Conservation (phyloP, 148 eudicot species). For the Nepenthes gracilis region DNA sequence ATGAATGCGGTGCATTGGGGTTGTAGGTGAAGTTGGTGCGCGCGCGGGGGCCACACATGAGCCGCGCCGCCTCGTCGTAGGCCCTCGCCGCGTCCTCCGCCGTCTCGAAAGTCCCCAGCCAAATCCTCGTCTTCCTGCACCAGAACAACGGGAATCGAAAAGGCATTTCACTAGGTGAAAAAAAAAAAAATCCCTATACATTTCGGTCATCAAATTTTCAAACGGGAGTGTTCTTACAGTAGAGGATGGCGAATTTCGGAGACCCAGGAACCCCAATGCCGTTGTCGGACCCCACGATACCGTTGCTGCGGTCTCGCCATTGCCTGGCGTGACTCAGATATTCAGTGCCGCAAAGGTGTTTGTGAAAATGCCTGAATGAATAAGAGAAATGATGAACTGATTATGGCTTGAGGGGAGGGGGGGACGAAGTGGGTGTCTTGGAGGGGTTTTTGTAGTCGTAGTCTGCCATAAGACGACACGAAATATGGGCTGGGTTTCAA, state of each 20-base stretch:
- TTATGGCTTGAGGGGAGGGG: too few relatives aligned
- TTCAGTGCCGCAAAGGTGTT: too few relatives aligned
- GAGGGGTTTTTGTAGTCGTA: too few relatives aligned
- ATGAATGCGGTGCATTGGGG: slow-evolving; percentile 37
- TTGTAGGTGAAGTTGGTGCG: slow-evolving; percentile 70
- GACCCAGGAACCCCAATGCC: slow-evolving; percentile 97
- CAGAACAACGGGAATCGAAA: neutral
- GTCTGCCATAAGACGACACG: too few relatives aligned
- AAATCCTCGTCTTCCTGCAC: slow-evolving; percentile 69
- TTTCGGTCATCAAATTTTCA: neutral
- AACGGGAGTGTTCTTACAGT: slow-evolving; percentile 27
- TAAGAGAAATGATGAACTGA: too few relatives aligned
- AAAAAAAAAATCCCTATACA: neutral
- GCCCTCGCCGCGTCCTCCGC: slow-evolving; percentile 83
- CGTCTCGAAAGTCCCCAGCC: slow-evolving; percentile 76
- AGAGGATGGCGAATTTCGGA: slow-evolving; percentile 84
- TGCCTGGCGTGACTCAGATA: neutral
- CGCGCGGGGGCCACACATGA: slow-evolving; percentile 73
- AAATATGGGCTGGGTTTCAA: too few relatives aligned
- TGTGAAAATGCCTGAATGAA: too few relatives aligned
- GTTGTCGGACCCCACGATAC: slow-evolving; percentile 64
- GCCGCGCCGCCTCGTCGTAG: slow-evolving; percentile 74
- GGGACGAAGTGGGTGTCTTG: too few relatives aligned
- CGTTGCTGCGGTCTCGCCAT: slow-evolving; percentile 79
- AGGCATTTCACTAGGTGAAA: slow-evolving; percentile 3